Conservation (phyloP, 2,329 filamentous ascomycete genomes). For the Sarocladium strictum region DNA sequence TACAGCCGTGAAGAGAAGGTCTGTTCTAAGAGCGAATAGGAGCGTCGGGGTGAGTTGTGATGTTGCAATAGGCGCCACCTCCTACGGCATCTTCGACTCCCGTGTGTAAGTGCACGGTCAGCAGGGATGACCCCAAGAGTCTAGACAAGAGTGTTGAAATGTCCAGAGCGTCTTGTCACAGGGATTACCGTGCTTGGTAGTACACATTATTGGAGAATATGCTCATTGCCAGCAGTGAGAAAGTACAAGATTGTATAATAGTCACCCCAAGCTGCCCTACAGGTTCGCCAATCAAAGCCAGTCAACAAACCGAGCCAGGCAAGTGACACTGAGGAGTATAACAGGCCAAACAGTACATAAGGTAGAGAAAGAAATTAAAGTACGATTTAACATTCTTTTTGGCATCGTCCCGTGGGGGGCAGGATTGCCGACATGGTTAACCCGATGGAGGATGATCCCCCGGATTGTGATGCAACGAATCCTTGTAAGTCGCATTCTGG, state of each 20-base stretch:
- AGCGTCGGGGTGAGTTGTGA: background rate
- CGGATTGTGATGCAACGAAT: constrained; percentile 6
- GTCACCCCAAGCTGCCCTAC: too few relatives aligned
- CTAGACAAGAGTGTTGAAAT: background rate
- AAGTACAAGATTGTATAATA: background rate
- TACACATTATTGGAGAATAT: background rate
- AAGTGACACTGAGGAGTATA: background rate
- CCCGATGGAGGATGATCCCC: constrained; percentile 9
- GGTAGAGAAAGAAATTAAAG: background rate
- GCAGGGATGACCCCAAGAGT: background rate
- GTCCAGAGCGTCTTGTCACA: background rate
- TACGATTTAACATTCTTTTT: background rate
- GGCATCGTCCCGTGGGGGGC: background rate
- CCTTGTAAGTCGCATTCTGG: constrained; percentile 5
- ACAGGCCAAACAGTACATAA: too few relatives aligned
- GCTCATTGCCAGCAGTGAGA: background rate
- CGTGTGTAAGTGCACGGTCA: background rate
- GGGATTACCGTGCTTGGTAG: background rate
- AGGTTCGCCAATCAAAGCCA: background rate
- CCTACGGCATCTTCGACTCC: background rate
- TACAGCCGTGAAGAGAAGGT: background rate
- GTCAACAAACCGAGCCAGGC: background rate
- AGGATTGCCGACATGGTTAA: constrained; percentile 1
- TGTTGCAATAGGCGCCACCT: constrained; percentile 1
- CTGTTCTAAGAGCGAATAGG: background rate